These are phyloP conservation scores for Auricularia auricula-judae DNA, from an alignment of 768 basidiomycete species.

Conservation along the genomic window DNA sequence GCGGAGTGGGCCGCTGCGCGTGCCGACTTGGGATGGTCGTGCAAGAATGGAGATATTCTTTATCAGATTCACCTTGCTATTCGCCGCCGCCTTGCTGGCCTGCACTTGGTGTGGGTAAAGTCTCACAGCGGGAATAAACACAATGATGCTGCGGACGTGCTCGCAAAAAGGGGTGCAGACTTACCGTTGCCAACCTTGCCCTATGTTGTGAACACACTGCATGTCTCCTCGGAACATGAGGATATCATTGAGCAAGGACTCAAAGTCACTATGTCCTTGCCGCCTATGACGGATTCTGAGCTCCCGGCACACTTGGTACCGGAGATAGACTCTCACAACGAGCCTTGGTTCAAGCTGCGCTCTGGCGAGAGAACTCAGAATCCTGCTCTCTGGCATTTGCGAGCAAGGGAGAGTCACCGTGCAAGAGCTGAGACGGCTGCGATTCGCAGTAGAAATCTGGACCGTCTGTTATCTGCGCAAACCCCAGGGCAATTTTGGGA, in stretches of 20 bases:
- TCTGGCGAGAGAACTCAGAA: neutral
- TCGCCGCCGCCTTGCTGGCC: neutral
- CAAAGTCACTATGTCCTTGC: neutral
- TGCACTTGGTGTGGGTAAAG: neutral
- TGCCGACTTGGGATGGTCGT: neutral
- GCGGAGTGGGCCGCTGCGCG: neutral
- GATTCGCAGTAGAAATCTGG: neutral
- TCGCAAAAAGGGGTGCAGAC: neutral
- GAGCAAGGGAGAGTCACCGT: neutral
- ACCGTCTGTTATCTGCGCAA: neutral
- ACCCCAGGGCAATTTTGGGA: neutral
- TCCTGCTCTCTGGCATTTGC: neutral
- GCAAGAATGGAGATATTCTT: neutral
- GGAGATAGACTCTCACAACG: neutral
- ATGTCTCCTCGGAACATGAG: neutral
- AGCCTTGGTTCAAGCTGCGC: neutral
- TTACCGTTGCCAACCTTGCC: neutral
- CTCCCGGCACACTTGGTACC: neutral
- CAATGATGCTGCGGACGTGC: neutral
- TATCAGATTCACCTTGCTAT: neutral
- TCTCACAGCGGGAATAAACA: neutral
- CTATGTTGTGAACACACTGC: neutral
- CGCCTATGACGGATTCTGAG: neutral
- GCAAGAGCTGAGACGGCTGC: neutral
- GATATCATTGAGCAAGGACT: neutral